phyloP scores from a whole-genome alignment of 2,329 filamentous ascomycete species.

The Sphaceloma murrayae region DNA sequence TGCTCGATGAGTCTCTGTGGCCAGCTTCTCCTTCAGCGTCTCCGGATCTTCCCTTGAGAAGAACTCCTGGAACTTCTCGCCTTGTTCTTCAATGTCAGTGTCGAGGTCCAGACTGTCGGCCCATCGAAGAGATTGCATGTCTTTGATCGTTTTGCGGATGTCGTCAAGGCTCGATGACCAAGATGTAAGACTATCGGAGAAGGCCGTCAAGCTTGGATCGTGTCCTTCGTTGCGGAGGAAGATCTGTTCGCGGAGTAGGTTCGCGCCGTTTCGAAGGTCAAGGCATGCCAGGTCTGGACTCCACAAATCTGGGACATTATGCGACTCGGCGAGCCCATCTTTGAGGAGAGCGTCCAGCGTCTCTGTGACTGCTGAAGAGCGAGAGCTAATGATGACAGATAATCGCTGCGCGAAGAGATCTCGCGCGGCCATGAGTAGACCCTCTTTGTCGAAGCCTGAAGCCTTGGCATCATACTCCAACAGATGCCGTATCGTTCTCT shows the following conservation, averaged over 20 bases:
- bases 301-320: constrained; percentile 21
- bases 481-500: constrained; percentile 15
- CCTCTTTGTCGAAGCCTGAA: constrained; percentile 17
- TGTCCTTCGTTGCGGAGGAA: constrained; percentile 62
- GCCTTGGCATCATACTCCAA: constrained; percentile 16
- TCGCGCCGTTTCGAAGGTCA: constrained; percentile 24
- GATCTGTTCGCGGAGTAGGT: constrained; percentile 59
- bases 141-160: constrained; percentile 52
- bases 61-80: constrained; percentile 51
- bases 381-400: background rate
- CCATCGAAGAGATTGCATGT: constrained; percentile 60
- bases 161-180: constrained; percentile 70
- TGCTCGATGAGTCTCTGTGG: constrained; percentile 38
- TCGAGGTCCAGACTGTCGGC: constrained; percentile 59
- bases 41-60: constrained; percentile 65
- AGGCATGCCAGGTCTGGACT: constrained; percentile 21
- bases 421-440: constrained; percentile 17
- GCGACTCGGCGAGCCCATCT: background rate
- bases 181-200: constrained; percentile 54
- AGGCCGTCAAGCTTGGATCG: constrained; percentile 54
- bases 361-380: background rate
- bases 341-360: background rate
- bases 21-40: constrained; percentile 41
- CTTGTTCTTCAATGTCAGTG: constrained; percentile 44
- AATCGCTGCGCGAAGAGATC: constrained; percentile 16